Base-by-base conservation (phyloP, 768 basidiomycete genomes). In the Hypsizygus marmoreus region DNA sequence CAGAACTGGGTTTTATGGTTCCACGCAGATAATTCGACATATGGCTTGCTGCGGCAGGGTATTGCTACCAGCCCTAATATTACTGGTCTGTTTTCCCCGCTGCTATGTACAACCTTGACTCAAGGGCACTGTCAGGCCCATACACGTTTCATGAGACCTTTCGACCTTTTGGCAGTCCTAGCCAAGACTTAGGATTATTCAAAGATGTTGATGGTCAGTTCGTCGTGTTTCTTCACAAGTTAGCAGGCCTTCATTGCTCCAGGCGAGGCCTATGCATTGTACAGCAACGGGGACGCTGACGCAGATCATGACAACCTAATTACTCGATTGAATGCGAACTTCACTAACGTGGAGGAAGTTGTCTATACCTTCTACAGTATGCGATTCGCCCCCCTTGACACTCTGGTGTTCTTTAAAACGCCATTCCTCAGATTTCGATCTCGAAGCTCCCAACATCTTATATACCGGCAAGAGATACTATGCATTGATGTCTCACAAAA, bases 1-100 rank as follows among this genome's bases (percentile, higher is more conserved):
- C 46, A 57, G 38, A 45, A 51, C 14, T 64, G 60, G 61, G 54
- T 61, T 19, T 45, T 65, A 8, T 65, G 63, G 63, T 65, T 62
- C 37, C 61, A 65, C 49, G 50, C 61, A 14, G 61, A 64, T 40
- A 59, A 62, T 29, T 56, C 63, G n/a, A 57, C 58, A 17, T 62
- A 61, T 40, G 62, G 59, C 13, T 34, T 57, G 22, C 45, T 63
- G 35, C 51, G 52, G 19, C 64, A 63, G 42, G 61, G 63, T 19
- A 40, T 63, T 14, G 60, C 62, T 0, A 62, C 56, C 5, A 61
- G 60, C 29, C 59, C 60, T 8, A 63, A 62, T 38, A 47, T 64
- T 23, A 60, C 58, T 24, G 62, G 58, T 63, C 7, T 17, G 2
- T 24, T 9, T 13, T 22, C 20, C 26, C 24, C 14, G 10, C 23